Evolutionary conservation across 768 basidiomycete species (phyloP), one percentile per base, ranked within the genome.

Genomic region (Xanthoconium stramineum): DNA sequence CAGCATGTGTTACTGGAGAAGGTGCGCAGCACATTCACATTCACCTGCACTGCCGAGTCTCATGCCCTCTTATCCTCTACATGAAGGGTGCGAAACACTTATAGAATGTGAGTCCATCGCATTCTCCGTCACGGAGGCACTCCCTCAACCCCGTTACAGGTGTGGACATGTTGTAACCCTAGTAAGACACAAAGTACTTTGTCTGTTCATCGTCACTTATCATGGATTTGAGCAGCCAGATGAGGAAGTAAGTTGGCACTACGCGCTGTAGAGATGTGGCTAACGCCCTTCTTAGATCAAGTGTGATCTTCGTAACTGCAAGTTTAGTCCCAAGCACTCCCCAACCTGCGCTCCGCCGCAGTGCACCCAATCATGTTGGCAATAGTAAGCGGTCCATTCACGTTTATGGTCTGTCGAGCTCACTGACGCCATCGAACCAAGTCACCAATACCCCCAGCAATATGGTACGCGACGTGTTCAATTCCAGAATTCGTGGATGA

Each of bases 391-490:
- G 11, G 4, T 32, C 40, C 15, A 20, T 30, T 47, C 6, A 10
- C 32, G 2, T 37, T 48, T 20, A 33, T 43, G 33, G n/a, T 35
- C 39, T 19, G 39, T 37, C 14, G 12, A 42, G 44, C 56, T 74
- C 46, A 67, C 46, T 36, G 9, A 39, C 19, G 40, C 45, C 30
- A 7, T 54, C 37, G 45, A 52, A 58, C 35, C 37, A 53, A 86
- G 84, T 60, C 83, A 72, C 43, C 82, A 85, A 65, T 84, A 75
- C 59, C 83, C 84, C 28, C 82, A 89, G 61, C 85, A 85, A 65
- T 88, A 87, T 65, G 78, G 80, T 81, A 60, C 44, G 77, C 62
- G 17, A 29, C 19, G 50, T 62, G 43, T 51, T 62, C 56, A 17
- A 15, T 56, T 44, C 29, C 32, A 32, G 50, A 53, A 44, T 38